These are phyloP conservation scores for Phytophthora melonis DNA, from an alignment of 352 stramenopile species.

Conservation along the genomic window DNA sequence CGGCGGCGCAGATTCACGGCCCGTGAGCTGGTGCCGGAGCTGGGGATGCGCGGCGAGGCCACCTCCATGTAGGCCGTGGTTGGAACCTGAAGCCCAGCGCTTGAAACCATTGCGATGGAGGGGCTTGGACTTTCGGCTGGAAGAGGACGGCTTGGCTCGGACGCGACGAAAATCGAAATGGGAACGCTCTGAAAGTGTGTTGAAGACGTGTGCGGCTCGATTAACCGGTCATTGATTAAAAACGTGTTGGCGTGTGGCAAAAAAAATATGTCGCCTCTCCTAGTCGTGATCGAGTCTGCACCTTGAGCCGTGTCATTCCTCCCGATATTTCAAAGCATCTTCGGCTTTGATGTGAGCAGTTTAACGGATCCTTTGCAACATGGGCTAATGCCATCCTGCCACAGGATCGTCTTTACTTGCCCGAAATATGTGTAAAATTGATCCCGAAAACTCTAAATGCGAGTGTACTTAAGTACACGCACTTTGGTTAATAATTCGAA, in stretches of 20 bases:
- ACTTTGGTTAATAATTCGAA: no score
- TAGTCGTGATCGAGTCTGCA: neutral
- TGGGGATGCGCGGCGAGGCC: slow-evolving; percentile 22
- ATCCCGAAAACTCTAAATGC: no score
- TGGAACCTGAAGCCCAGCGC: slow-evolving; percentile 28
- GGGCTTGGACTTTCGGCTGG: neutral
- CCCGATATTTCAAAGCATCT: neutral
- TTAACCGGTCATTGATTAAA: neutral
- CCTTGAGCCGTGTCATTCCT: slow-evolving; percentile 5
- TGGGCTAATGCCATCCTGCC: no score
- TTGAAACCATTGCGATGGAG: slow-evolving; percentile 28
- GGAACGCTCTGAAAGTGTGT: neutral
- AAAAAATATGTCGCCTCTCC: slow-evolving; percentile 11
- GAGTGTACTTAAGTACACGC: no score
- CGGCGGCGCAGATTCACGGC: slow-evolving; percentile 21
- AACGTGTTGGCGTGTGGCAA: neutral
- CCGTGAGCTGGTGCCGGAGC: neutral
- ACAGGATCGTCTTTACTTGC: no score
- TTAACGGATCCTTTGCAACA: slow-evolving; percentile 1
- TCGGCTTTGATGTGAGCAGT: slow-evolving; percentile 15
- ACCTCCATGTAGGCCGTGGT: slow-evolving; percentile 37
- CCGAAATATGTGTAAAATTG: no score
- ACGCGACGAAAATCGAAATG: slow-evolving; percentile 31
- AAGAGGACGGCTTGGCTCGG: slow-evolving; percentile 12
- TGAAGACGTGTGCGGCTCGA: neutral